A percentile compares a stretch with the other conserved stretches of the same genome.
phyloP scores from a whole-genome alignment of 768 basidiomycete species.

The Myochromella boudieri region DNA sequence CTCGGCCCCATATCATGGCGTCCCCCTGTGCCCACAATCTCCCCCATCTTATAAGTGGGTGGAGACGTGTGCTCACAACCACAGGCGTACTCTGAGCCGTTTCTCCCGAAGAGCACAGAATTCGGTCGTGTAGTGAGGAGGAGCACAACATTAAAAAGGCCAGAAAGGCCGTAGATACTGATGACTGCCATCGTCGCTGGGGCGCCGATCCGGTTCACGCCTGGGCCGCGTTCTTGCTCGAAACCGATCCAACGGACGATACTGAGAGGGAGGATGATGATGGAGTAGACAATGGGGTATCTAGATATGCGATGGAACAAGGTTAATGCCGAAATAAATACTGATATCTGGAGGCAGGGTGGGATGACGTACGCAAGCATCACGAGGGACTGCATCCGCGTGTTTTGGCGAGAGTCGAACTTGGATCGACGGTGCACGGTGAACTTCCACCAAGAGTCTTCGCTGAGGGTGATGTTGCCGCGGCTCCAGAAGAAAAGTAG shows the following conservation, averaged over 20 bases:
- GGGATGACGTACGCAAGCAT: slow-evolving; percentile 8
- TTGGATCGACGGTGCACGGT: slow-evolving; percentile 1
- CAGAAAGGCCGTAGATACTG: slow-evolving; percentile 3
- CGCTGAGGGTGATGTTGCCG: slow-evolving; percentile 4
- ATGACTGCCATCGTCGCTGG: slow-evolving; percentile 6
- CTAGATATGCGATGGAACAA: too few species aligned
- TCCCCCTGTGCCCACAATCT: too few species aligned
- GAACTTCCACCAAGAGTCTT: slow-evolving; percentile 6
- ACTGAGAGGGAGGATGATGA: slow-evolving; percentile 9
- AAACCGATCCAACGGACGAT: slow-evolving; percentile 13
- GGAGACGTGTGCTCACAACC: background rate
- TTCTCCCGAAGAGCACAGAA: slow-evolving; percentile 7
- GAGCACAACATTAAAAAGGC: slow-evolving; percentile 6
- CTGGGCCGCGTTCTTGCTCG: slow-evolving; percentile 8
- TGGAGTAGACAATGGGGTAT: slow-evolving; percentile 7
- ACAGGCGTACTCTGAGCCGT: background rate
- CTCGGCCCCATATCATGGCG: too few species aligned
- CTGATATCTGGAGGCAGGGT: too few species aligned
- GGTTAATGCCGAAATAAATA: too few species aligned
- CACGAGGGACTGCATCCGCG: slow-evolving; percentile 3
- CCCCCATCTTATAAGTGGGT: too few species aligned
- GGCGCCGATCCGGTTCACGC: slow-evolving; percentile 6
- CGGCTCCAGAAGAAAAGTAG: slow-evolving; percentile 5
- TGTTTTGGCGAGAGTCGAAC: background rate
- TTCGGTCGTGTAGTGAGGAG: slow-evolving; percentile 12